Evolutionary conservation across 192 early-diverging fungal species (phyloP), one percentile per base, ranked within the genome.

Genomic region (Lunasporangiospora selenospora): DNA sequence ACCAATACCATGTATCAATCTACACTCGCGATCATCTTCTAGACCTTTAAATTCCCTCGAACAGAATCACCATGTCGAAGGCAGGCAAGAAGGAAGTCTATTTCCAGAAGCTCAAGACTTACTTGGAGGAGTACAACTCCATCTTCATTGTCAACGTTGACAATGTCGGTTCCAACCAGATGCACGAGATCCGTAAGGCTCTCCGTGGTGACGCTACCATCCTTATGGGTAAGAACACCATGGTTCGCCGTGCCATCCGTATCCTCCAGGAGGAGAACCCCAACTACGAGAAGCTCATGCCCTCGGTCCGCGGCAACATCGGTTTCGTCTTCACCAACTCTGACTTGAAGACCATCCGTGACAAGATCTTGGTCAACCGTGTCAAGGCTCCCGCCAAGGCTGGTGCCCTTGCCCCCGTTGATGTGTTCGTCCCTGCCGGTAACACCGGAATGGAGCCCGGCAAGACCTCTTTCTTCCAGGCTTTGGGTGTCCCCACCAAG

Each of bases 221-320:
- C 44, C 90, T 99, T 55, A 99, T 99, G 98, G 98, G 96, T 73
- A 99, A 99, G 91, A 99, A 99, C 93, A 98, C 98, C 80, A 99
- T 98, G 95, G 93, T 99, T 45, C 94, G 96, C 64, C 86, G 89
- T 79, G 88, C 86, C 37, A 81, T 93, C 65, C 85, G 81, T 75
- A 66, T 70, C 39, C 69, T 92, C 49, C 58, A 85, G 41, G 27
- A 56, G 53, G 88, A 92, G 65, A 87, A 94, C 86, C 93, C 96
- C 59, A 78, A 90, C 64, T 94, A 85, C 84, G 90, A 94, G 80
- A 81, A 87, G 77, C 86, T 98, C 49, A 65, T 96, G 64, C 87
- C 87, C 65, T 87, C 87, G 61, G 88, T 99, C 76, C 86, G 80
- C 58, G 96, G 98, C 57, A 99, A 99, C 89, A 85, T 98, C 69